Evolutionary conservation across 1,139 yeast species (phyloP), one percentile per base, ranked within the genome.

Genomic region (Suhomyces wounanorum): DNA sequence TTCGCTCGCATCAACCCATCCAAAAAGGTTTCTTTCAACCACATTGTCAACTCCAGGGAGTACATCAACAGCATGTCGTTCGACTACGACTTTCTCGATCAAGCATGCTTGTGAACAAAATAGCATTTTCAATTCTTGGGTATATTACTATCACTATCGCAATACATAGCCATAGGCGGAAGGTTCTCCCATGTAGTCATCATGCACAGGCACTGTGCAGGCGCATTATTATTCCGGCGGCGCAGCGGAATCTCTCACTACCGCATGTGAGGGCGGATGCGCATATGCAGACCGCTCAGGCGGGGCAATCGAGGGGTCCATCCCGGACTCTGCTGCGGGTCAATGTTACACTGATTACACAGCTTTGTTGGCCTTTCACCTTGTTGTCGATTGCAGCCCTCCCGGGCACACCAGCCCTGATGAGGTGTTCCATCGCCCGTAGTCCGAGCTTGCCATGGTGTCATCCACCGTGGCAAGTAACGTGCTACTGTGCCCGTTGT

Each of bases 61-160:
- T 70, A 70, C 47, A 68, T 76, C 46, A 73, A 75, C 54, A 79
- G 78, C 41, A 70, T 68, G 45, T 64, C 71, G 30, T 68, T 75
- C 50, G 81, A 77, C 58, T 77, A 76, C 58, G 75, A 73, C 56
- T 75, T 70, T 55, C 65, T 77, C 52, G 81, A 76, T 58, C 67
- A 70, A 41, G 61, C 58, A 49, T 66, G 68, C 51, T 59, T 66
- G 48, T 65, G 48, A 50, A 31, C 28, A 45, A 25, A 23, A 13
- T 40, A 36, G 50, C 51, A 52, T 45, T 18, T 49, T 49, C 49
- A 46, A 45, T 49, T 49, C 52, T 49, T 46, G 49, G 44, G 47
- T 31, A 37, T 37, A 37, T 37, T 37, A 37, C 26, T 49, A 49
- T 36, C 43, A 30, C 43, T 41, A 11, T 47, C n/a, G 26, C 18